phyloP scores from a whole-genome alignment of 306 rosid species.

The Vigna angularis region DNA sequence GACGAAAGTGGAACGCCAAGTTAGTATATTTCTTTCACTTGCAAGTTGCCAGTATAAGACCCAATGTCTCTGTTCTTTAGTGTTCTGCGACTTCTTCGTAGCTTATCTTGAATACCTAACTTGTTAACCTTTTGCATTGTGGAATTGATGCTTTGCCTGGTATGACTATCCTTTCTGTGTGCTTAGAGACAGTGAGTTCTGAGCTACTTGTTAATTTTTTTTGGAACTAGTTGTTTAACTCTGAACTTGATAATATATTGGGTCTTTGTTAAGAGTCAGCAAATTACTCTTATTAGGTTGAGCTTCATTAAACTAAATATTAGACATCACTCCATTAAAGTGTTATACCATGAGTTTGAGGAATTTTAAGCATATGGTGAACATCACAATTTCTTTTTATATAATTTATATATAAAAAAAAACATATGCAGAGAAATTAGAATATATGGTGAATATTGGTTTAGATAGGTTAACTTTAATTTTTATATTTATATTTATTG shows the following conservation, averaged over 20 bases:
- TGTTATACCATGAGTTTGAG: too few relatives aligned
- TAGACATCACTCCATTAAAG: too few relatives aligned
- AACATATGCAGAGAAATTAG: too few relatives aligned
- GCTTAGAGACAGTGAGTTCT: constrained; percentile 88
- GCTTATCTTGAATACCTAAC: constrained; percentile 25
- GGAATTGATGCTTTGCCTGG: constrained; percentile 98
- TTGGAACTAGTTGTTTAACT: constrained; percentile 37
- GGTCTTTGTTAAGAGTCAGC: constrained; percentile 38
- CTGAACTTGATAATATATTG: constrained; percentile 30
- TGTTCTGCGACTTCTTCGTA: neutral
- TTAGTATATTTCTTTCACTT: constrained; percentile 38
- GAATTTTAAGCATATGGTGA: too few relatives aligned
- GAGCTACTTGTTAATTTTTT: constrained; percentile 19
- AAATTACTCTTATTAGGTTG: too few relatives aligned
- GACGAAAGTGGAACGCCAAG: constrained; percentile 76
- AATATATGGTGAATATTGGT: too few relatives aligned
- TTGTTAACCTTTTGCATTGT: constrained; percentile 58
- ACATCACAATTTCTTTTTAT: too few relatives aligned
- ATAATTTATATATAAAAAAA: too few relatives aligned
- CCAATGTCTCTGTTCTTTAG: neutral
- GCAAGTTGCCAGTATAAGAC: constrained; percentile 35
- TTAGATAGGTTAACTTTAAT: too few relatives aligned
- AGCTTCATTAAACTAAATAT: too few relatives aligned
- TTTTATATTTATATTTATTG: too few relatives aligned
- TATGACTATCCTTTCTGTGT: constrained; percentile 82